A percentile compares a stretch with the other conserved stretches of the same genome.
These are phyloP conservation scores for Cyclostephanos tholiformis DNA, from an alignment of 108 stramenopile genomes.

Conservation along the genomic window DNA sequence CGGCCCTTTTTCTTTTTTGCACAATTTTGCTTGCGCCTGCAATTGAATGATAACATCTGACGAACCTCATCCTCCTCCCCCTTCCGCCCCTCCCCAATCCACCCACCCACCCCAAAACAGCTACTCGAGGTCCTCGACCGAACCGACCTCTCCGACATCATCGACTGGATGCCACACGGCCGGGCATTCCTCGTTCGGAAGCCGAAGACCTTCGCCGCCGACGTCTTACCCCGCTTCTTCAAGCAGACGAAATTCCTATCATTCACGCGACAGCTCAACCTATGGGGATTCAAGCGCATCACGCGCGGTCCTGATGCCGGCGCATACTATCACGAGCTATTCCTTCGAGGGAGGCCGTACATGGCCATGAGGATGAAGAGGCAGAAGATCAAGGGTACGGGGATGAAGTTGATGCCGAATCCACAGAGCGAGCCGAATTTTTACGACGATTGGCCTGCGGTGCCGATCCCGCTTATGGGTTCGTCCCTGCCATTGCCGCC, in stretches of 20 bases:
- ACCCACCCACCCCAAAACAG: constrained; percentile 4
- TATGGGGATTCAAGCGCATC: constrained; percentile 84
- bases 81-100: too few species aligned
- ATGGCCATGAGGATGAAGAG: constrained; percentile 56
- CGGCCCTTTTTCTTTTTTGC: too few species aligned
- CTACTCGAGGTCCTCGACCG: constrained; percentile 50
- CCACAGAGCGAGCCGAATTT: constrained; percentile 55
- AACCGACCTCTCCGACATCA: constrained; percentile 39
- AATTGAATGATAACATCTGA: too few species aligned
- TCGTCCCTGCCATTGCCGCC: constrained; percentile 15
- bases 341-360: constrained; percentile 57
- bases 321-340: constrained; percentile 67
- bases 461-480: too few species aligned
- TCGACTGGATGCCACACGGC: constrained; percentile 72
- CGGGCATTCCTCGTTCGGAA: constrained; percentile 67
- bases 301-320: constrained; percentile 59
- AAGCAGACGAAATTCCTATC: constrained; percentile 74
- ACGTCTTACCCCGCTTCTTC: constrained; percentile 70
- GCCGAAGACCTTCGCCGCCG: constrained; percentile 58
- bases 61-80: too few species aligned
- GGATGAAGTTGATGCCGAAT: constrained; percentile 61
- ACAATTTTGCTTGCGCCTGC: too few species aligned
- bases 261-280: constrained; percentile 83
- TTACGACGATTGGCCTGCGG: constrained; percentile 34
- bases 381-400: constrained; percentile 66